Base-by-base conservation (phyloP, 2,329 filamentous ascomycete genomes). In the Aspergillus sp. region DNA sequence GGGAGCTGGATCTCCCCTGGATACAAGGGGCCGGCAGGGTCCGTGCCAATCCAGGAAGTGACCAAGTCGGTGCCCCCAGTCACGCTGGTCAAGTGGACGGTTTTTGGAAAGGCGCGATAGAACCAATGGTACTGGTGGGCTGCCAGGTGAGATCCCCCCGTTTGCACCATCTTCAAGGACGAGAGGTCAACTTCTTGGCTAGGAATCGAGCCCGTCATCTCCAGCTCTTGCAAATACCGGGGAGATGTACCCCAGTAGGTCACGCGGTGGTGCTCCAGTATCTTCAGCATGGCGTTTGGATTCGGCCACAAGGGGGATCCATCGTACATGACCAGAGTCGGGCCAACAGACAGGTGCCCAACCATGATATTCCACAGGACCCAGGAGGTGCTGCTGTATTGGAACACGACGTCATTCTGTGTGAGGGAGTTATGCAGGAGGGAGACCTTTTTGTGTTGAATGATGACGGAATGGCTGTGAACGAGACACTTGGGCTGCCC, bases 1-100 rank as follows among this genome's bases (percentile, higher is more conserved):
- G 1, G 82, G 74, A 0, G 88, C 76, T 0, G 84, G 78, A 5
- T 58, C 57, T 0, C 80, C 79, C 21, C 76, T 0, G 71, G 65
- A 53, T 76, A 70, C 0, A 79, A 63, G 0, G 73, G 72, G 6
- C 72, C 72, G 5, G 69, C 68, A 0, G 74, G 74, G 53, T 77
- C 73, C 25, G 68, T 71, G n/a, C 73, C 73, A 53, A 75, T 53
- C 58, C 58, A 74, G 2, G 71, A 75, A 2, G 75, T 76, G 1
- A 71, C 74, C 10, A 76, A 71, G 49, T 80, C 78, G 0, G 78
- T 80, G 9, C 77, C 78, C 16, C 78, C 78, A 4, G 76, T 76
- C 4, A 76, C 65, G 45, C 63, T 71, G 19, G 71, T 73, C 4
- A 79, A 64, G 34, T 59, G 58, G 72, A 76, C 23, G 73, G 61